Evolutionary conservation across 768 basidiomycete species (phyloP), one percentile per base, ranked within the genome.

Genomic region (Cystofilobasidium ferigula): DNA sequence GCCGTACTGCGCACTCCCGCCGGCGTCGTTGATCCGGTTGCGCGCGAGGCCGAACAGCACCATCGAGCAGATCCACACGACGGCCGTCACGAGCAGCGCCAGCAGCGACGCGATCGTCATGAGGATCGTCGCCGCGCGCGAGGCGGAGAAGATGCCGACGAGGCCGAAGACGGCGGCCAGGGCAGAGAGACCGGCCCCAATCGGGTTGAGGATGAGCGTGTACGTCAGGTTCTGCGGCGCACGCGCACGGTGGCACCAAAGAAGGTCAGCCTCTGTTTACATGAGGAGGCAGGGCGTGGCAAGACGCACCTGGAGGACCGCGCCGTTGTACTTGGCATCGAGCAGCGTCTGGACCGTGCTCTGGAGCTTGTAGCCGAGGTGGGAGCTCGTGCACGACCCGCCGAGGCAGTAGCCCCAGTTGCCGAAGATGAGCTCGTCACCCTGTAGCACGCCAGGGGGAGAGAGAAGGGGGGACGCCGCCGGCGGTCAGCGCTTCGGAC

Each of bases 141-240:
- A 67, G 18, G 66, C 28, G 7, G 60, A n/a, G 54, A 56, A 57
- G 54, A 62, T 34, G 32, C 40, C 66, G n/a, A 67, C n/a, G 28
- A 61, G 32, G 34, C 66, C 66, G 38, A 67, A 57, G 53, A 67
- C n/a, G n/a, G 53, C 35, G 26, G 66, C 66, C 18, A 67, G 51
- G 28, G 13, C 53, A 9, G 66, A 38, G 32, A 67, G 61, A 24
- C 60, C 66, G 24, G 53, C 60, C 22, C 42, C 66, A 45, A 67
- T 62, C 16, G 66, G 66, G 43, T 62, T 30, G 22, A 67, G 56
- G 42, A 67, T 67, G n/a, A 67, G 38, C 40, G 61, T 53, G 34
- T 67, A 62, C 6, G 66, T 67, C 22, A 67, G 38, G 59, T 57
- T 54, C n/a, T n/a, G n/a, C n/a, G n/a, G n/a, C n/a, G n/a, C n/a